Evolutionary conservation across 192 early-diverging fungal genomes (phyloP).

Genomic region (Coemansia sp.): DNA sequence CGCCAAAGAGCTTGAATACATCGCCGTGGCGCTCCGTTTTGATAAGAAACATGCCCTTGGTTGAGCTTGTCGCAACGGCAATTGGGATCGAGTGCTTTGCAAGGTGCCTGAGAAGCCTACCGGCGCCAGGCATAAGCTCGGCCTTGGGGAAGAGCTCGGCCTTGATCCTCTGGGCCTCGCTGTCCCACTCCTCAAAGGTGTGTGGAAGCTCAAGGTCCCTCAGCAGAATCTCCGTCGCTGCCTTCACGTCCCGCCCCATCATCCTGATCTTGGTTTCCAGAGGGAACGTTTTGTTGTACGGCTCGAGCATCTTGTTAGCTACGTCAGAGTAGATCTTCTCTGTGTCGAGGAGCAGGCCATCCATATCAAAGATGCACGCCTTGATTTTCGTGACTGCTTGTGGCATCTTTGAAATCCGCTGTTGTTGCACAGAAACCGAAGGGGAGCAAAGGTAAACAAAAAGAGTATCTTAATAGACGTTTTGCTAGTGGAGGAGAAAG

Average conservation of each 20-base stretch:
- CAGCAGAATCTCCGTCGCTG: constrained; percentile 65
- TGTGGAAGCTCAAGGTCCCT: constrained; percentile 66
- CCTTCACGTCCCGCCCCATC: constrained; percentile 64
- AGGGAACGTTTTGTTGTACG: constrained; percentile 66
- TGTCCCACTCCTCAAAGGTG: constrained; percentile 79
- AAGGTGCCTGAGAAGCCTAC: constrained; percentile 72
- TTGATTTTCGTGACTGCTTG: constrained; percentile 48
- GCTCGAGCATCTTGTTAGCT: constrained; percentile 76
- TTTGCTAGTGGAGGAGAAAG: too few relatives aligned
- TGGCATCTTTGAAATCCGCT: constrained; percentile 6
- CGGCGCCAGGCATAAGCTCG: constrained; percentile 66
- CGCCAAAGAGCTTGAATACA: constrained; percentile 78
- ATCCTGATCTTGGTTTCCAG: constrained; percentile 71
- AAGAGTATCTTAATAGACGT: too few relatives aligned
- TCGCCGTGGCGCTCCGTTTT: constrained; percentile 68
- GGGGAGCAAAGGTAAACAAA: too few relatives aligned
- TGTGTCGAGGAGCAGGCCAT: constrained; percentile 80
- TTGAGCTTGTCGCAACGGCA: constrained; percentile 79
- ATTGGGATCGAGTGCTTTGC: constrained; percentile 74
- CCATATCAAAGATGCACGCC: constrained; percentile 81
- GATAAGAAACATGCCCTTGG: constrained; percentile 67
- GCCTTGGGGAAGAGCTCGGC: constrained; percentile 61
- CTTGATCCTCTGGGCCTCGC: constrained; percentile 58
- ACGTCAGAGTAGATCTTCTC: constrained; percentile 89
- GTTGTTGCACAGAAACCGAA: too few relatives aligned